Base-by-base conservation (phyloP, 345 rosid species). In the Moricandia moricandioides region DNA sequence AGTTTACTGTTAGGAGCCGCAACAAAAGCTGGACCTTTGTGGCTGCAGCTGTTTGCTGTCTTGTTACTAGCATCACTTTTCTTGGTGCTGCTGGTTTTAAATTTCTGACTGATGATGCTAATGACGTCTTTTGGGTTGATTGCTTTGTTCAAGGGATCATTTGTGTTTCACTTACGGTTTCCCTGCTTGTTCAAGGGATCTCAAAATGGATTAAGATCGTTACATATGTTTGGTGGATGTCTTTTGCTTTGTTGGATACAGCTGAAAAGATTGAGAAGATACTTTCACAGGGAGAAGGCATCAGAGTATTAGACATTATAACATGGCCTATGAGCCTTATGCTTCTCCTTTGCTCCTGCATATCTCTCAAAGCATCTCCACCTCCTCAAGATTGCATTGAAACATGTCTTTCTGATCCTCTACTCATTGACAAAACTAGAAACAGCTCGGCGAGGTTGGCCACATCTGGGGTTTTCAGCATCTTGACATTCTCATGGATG, bases 141-240 rank as follows among this genome's bases (percentile, higher is more conserved):
- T 56, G 69, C 76, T 65, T 88, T 57, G 75, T 82, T 35, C 73
- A 89, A 82, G 92, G 89, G 45, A 54, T 84, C 14, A 57, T 83
- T 74, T 91, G 96, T 94, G 14, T 82, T 29, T 85, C 94, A 2
- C 60, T 89, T 30, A 70, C 90, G 16, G 76, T 84, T 66, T 89
- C 97, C 0, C 40, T 89, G 80, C 85, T 91, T 58, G 88, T 86
- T 66, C 72, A 58, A 24, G 84, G 65, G 45, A 78, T 35, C 56
- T 49, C 87, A 11, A 76, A 79, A 65, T 85, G 82, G 85, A 70
- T 66, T 14, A 74, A 71, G 66, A 71, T 85, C 75, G 39, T 87
- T 14, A 62, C 49, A 66, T 78, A 75, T 27, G 43, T 82, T 30
- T 93, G 98, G 98, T 93, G 95, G 96, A 64, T 86, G 12, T 75